phyloP scores from a whole-genome alignment of 1,284 basidiomycete genomes.

The Ganoderma boninense region DNA sequence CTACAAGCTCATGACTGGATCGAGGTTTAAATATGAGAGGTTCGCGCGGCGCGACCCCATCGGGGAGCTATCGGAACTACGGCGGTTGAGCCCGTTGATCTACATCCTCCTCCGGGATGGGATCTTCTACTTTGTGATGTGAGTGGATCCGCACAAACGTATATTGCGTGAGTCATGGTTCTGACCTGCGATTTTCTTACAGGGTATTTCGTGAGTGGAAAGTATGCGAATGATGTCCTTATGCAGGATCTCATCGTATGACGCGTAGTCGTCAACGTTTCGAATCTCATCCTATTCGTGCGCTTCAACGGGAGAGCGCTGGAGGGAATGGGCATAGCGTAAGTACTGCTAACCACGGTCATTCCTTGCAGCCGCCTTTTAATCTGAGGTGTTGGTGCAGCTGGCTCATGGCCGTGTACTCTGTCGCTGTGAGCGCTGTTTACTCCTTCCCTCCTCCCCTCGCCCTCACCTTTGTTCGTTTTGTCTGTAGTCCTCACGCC shows the following conservation, averaged over 20 bases:
- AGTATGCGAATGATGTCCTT: neutral
- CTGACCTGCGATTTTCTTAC: neutral
- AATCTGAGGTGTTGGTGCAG: neutral
- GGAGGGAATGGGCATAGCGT: neutral
- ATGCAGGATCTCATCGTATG: neutral
- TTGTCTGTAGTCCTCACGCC: neutral
- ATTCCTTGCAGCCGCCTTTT: neutral
- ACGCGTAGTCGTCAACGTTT: neutral
- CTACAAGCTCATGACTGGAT: neutral
- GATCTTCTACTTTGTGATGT: neutral
- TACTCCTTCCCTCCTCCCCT: neutral
- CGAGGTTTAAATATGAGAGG: neutral
- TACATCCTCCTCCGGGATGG: neutral
- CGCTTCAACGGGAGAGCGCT: neutral
- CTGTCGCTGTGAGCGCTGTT: neutral
- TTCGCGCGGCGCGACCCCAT: neutral
- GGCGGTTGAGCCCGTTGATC: neutral
- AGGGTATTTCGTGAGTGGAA: neutral
- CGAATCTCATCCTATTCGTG: neutral
- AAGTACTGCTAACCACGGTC: neutral
- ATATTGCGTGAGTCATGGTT: neutral
- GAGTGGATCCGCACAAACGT: neutral
- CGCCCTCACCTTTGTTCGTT: neutral
- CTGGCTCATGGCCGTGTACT: neutral
- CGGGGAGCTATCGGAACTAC: neutral